These are phyloP conservation scores for Solanum gracilifrons DNA, from an alignment of 257 asterid species.

Conservation along the genomic window DNA sequence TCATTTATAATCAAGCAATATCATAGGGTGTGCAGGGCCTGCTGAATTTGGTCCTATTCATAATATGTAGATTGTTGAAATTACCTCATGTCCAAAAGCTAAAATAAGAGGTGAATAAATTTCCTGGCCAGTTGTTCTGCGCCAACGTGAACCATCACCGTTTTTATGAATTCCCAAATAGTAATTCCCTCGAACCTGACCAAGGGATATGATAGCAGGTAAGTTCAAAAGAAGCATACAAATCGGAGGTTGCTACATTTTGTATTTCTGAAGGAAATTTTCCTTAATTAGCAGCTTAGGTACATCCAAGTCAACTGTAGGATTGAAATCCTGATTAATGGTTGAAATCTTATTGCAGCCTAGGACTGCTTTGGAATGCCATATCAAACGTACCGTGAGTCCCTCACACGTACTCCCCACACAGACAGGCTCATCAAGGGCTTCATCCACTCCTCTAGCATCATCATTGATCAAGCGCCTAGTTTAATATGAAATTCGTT, in stretches of 20 bases:
- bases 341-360: background rate
- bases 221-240: background rate
- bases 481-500: background rate
- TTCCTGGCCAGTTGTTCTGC: conserved; percentile 78
- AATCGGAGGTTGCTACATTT: background rate
- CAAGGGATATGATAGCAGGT: background rate
- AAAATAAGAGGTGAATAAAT: conserved; percentile 77
- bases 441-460: conserved; percentile 50
- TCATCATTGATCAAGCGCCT: conserved; percentile 67
- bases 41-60: background rate
- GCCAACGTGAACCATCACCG: conserved; percentile 70
- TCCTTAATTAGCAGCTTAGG: background rate
- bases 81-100: conserved; percentile 69
- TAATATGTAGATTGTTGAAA: background rate
- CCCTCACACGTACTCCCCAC: conserved; percentile 41
- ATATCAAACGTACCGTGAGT: conserved; percentile 36
- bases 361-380: background rate
- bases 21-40: background rate
- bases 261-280: background rate
- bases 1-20: background rate
- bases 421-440: conserved; percentile 64
- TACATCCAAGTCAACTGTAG: background rate
- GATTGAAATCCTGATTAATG: background rate
- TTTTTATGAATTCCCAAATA: conserved; percentile 38
- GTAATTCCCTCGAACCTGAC: conserved; percentile 73